phyloP scores from a whole-genome alignment of 148 eudicot genomes.

The Cornus florida region DNA sequence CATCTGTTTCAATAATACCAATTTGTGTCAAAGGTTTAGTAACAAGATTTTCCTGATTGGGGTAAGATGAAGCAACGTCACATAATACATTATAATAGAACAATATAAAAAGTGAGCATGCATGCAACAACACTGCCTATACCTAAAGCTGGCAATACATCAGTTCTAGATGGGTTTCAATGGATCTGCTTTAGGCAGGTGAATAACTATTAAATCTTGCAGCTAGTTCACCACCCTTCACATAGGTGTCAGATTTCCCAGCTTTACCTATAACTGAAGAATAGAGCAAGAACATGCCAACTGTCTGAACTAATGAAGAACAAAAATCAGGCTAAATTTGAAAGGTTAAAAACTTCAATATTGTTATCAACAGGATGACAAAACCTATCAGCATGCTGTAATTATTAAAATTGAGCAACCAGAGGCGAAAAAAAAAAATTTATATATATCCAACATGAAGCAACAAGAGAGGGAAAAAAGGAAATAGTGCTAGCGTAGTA shows the following conservation, averaged over 20 bases:
- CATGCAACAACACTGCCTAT: background rate
- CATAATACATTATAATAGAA: background rate
- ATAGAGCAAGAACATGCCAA: too few species aligned
- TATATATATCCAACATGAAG: background rate
- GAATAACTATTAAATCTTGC: background rate
- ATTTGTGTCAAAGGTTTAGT: background rate
- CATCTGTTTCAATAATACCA: constrained; percentile 46
- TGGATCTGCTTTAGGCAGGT: background rate
- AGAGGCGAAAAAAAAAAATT: too few species aligned
- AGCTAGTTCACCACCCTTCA: too few species aligned
- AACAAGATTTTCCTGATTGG: too few species aligned
- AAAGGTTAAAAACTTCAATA: background rate
- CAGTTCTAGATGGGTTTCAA: too few species aligned
- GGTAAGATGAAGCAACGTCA: background rate
- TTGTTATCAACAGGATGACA: background rate
- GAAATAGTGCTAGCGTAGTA: background rate
- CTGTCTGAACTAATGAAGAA: background rate
- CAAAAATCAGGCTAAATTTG: background rate
- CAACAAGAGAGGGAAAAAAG: too few species aligned
- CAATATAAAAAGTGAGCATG: background rate
- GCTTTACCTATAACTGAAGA: too few species aligned
- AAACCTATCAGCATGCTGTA: background rate
- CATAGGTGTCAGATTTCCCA: too few species aligned
- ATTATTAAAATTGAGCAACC: background rate
- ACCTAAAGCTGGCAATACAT: background rate